These are phyloP conservation scores for Botryotinia narcissicola DNA, from an alignment of 2,329 filamentous ascomycete species.

Conservation along the genomic window DNA sequence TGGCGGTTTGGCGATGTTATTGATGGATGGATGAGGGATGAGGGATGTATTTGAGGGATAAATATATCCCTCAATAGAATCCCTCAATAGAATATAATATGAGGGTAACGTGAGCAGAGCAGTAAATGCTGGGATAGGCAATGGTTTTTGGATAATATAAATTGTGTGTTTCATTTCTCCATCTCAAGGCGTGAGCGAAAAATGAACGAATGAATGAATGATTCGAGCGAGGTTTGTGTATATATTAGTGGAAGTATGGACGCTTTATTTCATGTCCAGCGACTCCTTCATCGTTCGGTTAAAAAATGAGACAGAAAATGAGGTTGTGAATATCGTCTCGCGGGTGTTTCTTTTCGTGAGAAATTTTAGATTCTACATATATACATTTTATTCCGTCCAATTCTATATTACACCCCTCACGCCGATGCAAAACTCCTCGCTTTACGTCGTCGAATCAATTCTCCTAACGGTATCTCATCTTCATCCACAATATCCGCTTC, in stretches of 20 bases:
- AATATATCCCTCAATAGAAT: background rate
- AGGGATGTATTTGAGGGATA: background rate
- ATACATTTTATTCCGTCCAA: background rate
- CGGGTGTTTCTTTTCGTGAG: background rate
- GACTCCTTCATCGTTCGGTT: background rate
- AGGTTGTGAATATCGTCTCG: background rate
- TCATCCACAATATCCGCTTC: slow-evolving; percentile 59
- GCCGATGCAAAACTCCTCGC: slow-evolving; percentile 5
- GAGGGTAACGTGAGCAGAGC: background rate
- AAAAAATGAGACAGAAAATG: background rate
- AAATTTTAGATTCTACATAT: background rate
- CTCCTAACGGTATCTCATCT: slow-evolving; percentile 67
- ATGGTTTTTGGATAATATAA: background rate
- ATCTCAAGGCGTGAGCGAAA: background rate
- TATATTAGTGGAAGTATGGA: background rate
- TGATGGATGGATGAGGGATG: background rate
- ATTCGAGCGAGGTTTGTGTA: background rate
- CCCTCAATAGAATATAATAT: background rate
- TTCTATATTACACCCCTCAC: background rate
- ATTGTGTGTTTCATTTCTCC: background rate
- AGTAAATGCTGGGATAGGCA: background rate
- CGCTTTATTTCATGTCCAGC: background rate
- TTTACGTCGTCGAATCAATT: slow-evolving; percentile 60
- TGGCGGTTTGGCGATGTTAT: background rate
- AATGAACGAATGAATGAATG: background rate